Evolutionary conservation across 1,284 basidiomycete genomes (phyloP), one percentile per base, ranked within the genome.

Genomic region (Melampsora larici-populina): DNA sequence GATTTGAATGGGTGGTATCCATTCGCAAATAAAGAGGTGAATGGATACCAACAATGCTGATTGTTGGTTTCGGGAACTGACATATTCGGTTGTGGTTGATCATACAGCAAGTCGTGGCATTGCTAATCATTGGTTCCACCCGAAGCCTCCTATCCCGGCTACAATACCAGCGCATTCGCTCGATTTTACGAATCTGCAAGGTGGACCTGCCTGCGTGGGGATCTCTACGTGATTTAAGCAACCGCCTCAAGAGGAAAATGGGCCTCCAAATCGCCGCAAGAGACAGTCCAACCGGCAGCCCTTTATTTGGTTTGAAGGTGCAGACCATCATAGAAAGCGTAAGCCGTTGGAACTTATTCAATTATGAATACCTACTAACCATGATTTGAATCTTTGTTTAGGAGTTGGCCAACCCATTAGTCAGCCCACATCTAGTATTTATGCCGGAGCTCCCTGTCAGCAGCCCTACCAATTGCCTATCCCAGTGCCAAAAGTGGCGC

Each of bases 401-500:
- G 70, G 70, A 71, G 26, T 24, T 71, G 26, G 36, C n/a, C 15
- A 71, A 62, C n/a, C n/a, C n/a, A n/a, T n/a, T n/a, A n/a, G n/a
- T n/a, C n/a, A n/a, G n/a, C n/a, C n/a, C n/a, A n/a, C 55, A 71
- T 26, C 1, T 71, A 8, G 36, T 62, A 26, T 71, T 58, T 24
- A 0, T 62, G 24, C 58, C 70, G 1, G 58, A 71, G 17, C 36
- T 62, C 2, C n/a, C 55, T 8, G 36, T 46, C 13, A 18, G 55
- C 15, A 15, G 8, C 0, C 43, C 40, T 1, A 62, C 33, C 0
- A 62, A 43, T 24, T 46, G 63, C 18, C 4, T 26, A 15, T 71
- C 70, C 26, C 70, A 71, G 21, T 71, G 24, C 3, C 24, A 17
- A 2, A 71, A 71, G 17, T 71, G 70, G 70, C 18, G 31, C 4